Evolutionary conservation across 2,329 filamentous ascomycete species (phyloP).

Genomic region (Epichloe baconii): DNA sequence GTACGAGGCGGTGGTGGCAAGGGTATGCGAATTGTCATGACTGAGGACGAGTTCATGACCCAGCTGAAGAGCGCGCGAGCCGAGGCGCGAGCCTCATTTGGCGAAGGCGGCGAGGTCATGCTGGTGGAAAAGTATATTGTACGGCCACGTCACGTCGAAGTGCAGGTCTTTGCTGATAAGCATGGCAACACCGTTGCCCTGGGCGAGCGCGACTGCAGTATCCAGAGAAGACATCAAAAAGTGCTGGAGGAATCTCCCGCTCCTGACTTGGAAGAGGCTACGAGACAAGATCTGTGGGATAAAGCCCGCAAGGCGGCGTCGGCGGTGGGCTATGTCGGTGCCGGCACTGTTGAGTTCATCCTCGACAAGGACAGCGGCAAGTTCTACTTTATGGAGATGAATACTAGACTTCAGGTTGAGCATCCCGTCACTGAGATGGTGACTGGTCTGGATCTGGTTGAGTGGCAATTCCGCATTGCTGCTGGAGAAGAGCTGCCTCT

Average conservation of each 20-base stretch:
- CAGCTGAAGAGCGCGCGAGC: conserved; percentile 62
- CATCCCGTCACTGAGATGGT: conserved; percentile 77
- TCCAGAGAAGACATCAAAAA: conserved; percentile 82
- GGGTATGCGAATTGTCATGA: conserved; percentile 65
- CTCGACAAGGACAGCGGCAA: conserved; percentile 69
- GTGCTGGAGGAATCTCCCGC: conserved; percentile 82
- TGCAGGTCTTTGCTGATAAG: conserved; percentile 80
- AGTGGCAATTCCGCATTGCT: conserved; percentile 82
- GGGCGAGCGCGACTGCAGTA: conserved; percentile 77
- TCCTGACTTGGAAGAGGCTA: conserved; percentile 47
- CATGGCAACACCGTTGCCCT: conserved; percentile 69
- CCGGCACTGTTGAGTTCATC: conserved; percentile 83
- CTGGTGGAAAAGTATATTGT: conserved; percentile 76
- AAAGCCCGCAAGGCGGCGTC: conserved; percentile 53
- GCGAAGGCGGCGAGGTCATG: conserved; percentile 66
- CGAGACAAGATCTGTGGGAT: conserved; percentile 50
- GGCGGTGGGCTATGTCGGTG: conserved; percentile 77
- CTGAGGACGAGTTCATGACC: conserved; percentile 52
- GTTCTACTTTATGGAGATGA: conserved; percentile 77
- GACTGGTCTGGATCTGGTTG: conserved; percentile 63
- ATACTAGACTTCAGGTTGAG: conserved; percentile 87
- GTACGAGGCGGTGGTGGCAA: conserved; percentile 73
- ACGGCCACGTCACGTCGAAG: conserved; percentile 72
- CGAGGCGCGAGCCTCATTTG: conserved; percentile 67
- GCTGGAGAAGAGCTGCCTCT: conserved; percentile 44